These are phyloP conservation scores for Symbiotaphrina buchneri DNA, from an alignment of 495 filamentous ascomycete genomes.

Conservation along the genomic window DNA sequence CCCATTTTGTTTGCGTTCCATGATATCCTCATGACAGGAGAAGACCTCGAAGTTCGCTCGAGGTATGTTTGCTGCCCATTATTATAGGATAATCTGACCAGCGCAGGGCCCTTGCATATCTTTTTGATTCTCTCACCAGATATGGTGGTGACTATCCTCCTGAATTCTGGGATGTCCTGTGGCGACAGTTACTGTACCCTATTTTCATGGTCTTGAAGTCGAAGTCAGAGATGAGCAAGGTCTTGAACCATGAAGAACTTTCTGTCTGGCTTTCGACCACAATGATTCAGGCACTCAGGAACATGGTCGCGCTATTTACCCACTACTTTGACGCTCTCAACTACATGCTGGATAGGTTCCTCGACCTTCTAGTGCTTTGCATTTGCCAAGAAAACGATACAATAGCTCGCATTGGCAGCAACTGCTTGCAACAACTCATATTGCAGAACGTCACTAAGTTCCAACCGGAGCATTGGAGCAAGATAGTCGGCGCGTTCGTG, in stretches of 20 bases:
- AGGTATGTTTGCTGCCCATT: slow-evolving; percentile 14
- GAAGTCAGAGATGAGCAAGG: slow-evolving; percentile 85
- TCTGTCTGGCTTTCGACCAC: slow-evolving; percentile 99
- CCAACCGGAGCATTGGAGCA: slow-evolving; percentile 62
- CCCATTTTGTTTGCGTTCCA: slow-evolving; percentile 95
- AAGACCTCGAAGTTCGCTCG: slow-evolving; percentile 92
- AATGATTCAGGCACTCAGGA: slow-evolving; percentile 95
- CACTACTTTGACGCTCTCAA: slow-evolving; percentile 92
- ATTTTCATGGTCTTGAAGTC: slow-evolving; percentile 97
- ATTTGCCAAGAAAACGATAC: slow-evolving; percentile 99
- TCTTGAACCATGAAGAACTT: slow-evolving; percentile 78
- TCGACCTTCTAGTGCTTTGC: slow-evolving; percentile 81
- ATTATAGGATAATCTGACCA: slow-evolving; percentile 3
- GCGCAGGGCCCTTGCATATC: slow-evolving; percentile 66
- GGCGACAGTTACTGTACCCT: slow-evolving; percentile 86
- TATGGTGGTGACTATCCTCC: slow-evolving; percentile 82
- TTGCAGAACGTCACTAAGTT: slow-evolving; percentile 91
- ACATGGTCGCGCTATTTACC: slow-evolving; percentile 96
- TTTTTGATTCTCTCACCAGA: slow-evolving; percentile 78
- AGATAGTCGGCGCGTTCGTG: slow-evolving; percentile 87
- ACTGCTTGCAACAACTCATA: slow-evolving; percentile 90
- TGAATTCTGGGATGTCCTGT: slow-evolving; percentile 96
- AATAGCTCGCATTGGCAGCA: slow-evolving; percentile 91
- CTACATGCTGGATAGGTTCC: slow-evolving; percentile 88
- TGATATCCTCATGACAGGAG: slow-evolving; percentile 96